Evolutionary conservation across 1,284 basidiomycete genomes (phyloP), one percentile per base, ranked within the genome.

Genomic region (Cryptococcus hybrid): DNA sequence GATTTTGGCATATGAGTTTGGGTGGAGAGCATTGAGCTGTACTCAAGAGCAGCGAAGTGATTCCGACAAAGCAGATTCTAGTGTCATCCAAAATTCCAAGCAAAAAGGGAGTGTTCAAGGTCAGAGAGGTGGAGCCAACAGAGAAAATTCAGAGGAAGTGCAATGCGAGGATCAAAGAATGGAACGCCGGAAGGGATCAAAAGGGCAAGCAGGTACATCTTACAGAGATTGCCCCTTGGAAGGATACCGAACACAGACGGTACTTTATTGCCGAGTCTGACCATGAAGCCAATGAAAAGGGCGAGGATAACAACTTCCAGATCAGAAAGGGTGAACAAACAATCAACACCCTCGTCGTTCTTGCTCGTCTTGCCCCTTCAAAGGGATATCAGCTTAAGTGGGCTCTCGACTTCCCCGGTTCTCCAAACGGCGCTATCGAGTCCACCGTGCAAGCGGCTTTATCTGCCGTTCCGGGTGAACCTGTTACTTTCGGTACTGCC

Each of bases 311-410:
- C 38, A 37, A 39, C 24, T 18, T 44, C 12, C n/a, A 12, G 24
- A 50, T 43, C n/a, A 30, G 24, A 4, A 30, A 35, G 13, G 55
- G 39, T n/a, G 42, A 53, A 53, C 38, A 42, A 9, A 36, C 34
- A 15, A 47, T 60, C n/a, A 42, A 55, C 12, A 80, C 79, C 1
- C 69, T 85, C 57, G 82, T 85, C 52, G 83, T 84, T 30, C 71
- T 85, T 4, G 81, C 83, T 7, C 82, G 84, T 69, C 78, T 85
- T 12, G 75, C 83, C 4, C 77, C 82, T 3, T 68, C 75, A 56
- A 75, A 82, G 57, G 84, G 83, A 4, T 82, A 79, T 70, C 84
- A 85, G 68, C 81, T 84, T 71, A 85, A 85, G 69, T 85, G 82
- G 82, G 80, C 82, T 2, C 76, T 84, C 44, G 82, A 82, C 64